Evolutionary conservation across 2,329 filamentous ascomycete genomes (phyloP), one percentile per base, ranked within the genome.

Genomic region (Colletotrichum incanum): DNA sequence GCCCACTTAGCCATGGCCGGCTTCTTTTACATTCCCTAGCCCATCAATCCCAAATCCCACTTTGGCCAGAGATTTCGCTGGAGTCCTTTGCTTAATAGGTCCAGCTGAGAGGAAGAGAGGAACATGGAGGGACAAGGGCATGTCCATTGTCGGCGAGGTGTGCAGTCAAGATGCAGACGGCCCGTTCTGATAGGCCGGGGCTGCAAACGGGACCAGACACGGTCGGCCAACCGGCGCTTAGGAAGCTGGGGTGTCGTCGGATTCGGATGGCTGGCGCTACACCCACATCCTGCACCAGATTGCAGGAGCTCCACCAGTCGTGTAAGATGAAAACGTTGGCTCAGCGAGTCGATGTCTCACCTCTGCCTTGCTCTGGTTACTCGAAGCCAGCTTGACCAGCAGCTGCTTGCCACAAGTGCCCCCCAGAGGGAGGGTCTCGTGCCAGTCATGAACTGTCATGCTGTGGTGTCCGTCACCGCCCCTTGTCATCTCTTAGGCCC

Each of bases 151-250:
- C 75, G 79, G 78, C 77, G 77, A 80, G 77, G 78, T 69, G 65
- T 69, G 65, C 65, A 52, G 65, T 69, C 59, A 39, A 72, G 69
- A 78, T 79, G 80, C 77, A 78, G 74, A 65, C 72, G 74, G 75
- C 71, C 74, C 50, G 68, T 77, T 78, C 76, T 86, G 84, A 86
- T 86, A 85, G 84, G 85, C 80, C 80, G 79, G 72, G 76, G 75
- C 67, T 76, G 76, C 72, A 76, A 76, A 77, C 76, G 77, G 78
- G 69, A 54, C 65, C 69, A 69, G 58, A 64, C 65, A 64, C 65
- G 59, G 79, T 79, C 79, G 80, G 77, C 84, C 84, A 86, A 82
- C 85, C 80, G 84, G 84, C 84, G 84, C 84, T 85, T 86, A 85
- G 79, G 77, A 80, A 80, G 78, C 82, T 76, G 78, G 83, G 83